These are phyloP conservation scores for Senna tora DNA, from an alignment of 306 rosid genomes.

Conservation along the genomic window DNA sequence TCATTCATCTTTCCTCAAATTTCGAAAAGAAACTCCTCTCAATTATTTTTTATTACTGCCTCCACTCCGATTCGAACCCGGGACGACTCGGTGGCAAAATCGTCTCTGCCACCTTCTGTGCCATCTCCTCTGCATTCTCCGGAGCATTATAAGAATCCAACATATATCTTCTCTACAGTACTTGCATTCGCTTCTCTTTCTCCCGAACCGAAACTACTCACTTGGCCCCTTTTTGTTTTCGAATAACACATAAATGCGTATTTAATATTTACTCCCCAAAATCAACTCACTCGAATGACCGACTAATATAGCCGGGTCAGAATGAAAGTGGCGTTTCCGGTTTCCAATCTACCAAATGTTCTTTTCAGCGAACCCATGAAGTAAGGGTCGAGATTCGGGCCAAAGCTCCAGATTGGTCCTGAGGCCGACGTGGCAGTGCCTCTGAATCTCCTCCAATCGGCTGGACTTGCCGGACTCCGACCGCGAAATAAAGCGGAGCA, in stretches of 20 bases:
- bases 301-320: slow-evolving; percentile 45
- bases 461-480: slow-evolving; percentile 51
- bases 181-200: slow-evolving; percentile 1
- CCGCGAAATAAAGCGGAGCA: slow-evolving; percentile 57
- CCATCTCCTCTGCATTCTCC: slow-evolving; percentile 73
- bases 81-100: slow-evolving; percentile 73
- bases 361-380: slow-evolving; percentile 55
- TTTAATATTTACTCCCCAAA: background rate
- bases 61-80: slow-evolving; percentile 56
- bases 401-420: slow-evolving; percentile 53
- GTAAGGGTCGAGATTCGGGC: slow-evolving; percentile 75
- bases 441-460: slow-evolving; percentile 54
- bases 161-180: background rate
- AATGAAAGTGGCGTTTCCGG: slow-evolving; percentile 12
- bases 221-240: too few species aligned
- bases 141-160: slow-evolving; percentile 27
- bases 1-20: background rate
- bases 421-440: slow-evolving; percentile 56
- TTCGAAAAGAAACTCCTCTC: too few species aligned
- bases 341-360: slow-evolving; percentile 45
- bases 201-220: too few species aligned
- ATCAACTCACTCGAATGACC: slow-evolving; percentile 32
- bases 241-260: too few species aligned
- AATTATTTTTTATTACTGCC: slow-evolving; percentile 3
- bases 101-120: slow-evolving; percentile 48